Conservation (phyloP, 2,329 filamentous ascomycete species). For the Microcera coccophila region DNA sequence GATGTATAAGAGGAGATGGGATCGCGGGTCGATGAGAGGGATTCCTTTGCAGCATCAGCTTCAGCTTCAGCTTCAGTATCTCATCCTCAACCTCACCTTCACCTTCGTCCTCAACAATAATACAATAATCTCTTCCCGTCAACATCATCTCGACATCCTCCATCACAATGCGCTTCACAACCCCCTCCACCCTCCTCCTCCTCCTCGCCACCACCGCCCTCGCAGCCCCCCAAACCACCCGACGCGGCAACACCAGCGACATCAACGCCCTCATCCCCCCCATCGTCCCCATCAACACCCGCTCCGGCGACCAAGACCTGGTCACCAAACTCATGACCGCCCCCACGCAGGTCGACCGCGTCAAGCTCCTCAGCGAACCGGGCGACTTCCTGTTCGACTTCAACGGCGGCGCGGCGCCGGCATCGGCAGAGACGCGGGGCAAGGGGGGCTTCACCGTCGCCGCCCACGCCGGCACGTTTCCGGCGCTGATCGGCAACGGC, state of each 20-base stretch:
- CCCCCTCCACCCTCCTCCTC: not conserved
- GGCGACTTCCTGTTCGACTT: conserved; percentile 44
- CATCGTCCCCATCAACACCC: conserved; percentile 28
- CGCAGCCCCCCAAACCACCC: conserved; percentile 1
- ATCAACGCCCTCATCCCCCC: conserved; percentile 24
- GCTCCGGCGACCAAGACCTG: conserved; percentile 23
- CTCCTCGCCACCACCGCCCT: conserved; percentile 3
- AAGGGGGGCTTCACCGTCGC: conserved; percentile 37
- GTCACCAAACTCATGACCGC: conserved; percentile 29
- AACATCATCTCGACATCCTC: not conserved
- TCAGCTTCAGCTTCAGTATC: not conserved
- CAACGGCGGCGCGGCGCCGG: conserved; percentile 21
- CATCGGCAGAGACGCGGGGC: conserved; percentile 17
- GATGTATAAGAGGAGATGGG: not conserved
- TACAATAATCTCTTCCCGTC: not conserved
- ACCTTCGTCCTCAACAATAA: too few relatives aligned
- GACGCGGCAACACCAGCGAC: conserved; percentile 1
- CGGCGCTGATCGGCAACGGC: conserved; percentile 47
- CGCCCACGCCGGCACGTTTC: conserved; percentile 46
- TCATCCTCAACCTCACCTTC: not conserved
- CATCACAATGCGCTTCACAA: conserved; percentile 2
- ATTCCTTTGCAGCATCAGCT: not conserved
- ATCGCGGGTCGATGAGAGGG: not conserved
- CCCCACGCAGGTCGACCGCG: conserved; percentile 30
- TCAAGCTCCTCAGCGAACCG: conserved; percentile 30